Evolutionary conservation across 306 rosid species (phyloP), one percentile per base, ranked within the genome.

Genomic region (Betula pendula): DNA sequence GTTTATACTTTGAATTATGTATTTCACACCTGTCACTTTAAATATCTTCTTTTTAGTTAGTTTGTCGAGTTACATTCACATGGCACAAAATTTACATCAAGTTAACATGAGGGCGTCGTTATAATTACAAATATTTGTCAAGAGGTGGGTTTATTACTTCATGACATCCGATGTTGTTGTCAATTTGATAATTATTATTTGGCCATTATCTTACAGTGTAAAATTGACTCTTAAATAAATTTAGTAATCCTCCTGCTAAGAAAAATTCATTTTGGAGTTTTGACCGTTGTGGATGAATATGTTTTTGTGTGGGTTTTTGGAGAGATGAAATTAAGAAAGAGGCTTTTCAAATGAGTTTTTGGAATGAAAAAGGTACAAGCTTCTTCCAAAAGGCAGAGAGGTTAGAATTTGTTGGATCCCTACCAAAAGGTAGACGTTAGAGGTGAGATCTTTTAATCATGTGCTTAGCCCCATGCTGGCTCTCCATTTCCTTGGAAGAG

Each of bases 11-110:
- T 31, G 29, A 27, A 3, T 42, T 33, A 24, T 29, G 19, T 22
- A 38, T 0, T 74, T 75, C 56, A 20, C 35, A 40, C 27, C 60
- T n/a, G 9, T 58, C n/a, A 29, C 14, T 20, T 44, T 42, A 48
- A 6, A 40, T 40, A 16, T 59, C 12, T 59, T 24, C 40, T 59
- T 53, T 53, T 10, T 8, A n/a, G 67, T 27, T 25, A 5, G 19
- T 24, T 12, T 27, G 67, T 59, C 40, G 40, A 4, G 40, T 7
- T 59, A 22, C 7, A 45, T 59, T 29, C 67, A 59, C 67, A 66
- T 38, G 38, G 48, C 29, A 10, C 38, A 1, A 24, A 14, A 38
- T 75, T 69, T 62, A 4, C 42, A 75, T 76, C 51, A 81, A 58
- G 12, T 70, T 73, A 44, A 33, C 72, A 19, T 70, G 47, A 6